A percentile compares a stretch with the other conserved stretches of the same genome.
Evolutionary conservation across 1,284 basidiomycete genomes (phyloP).

Genomic region (Mrakiaceae sp.): DNA sequence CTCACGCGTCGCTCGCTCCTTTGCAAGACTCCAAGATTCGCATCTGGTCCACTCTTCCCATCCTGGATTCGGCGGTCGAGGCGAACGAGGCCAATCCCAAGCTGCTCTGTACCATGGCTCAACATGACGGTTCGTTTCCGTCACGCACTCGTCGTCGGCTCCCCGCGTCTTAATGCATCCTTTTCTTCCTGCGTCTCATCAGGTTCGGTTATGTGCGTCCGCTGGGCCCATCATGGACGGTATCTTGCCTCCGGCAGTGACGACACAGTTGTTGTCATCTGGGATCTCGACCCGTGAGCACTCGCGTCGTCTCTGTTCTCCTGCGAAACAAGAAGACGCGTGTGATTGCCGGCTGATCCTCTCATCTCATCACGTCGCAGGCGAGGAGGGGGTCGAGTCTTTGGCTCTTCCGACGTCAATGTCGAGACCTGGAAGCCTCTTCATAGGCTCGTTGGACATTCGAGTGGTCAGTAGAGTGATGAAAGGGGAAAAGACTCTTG

Average conservation of each 20-base stretch:
- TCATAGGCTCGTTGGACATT: constrained; percentile 82
- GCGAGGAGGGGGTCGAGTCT: constrained; percentile 67
- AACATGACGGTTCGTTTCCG: constrained; percentile 59
- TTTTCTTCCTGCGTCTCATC: neutral
- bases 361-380: constrained; percentile 35
- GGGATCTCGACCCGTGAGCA: constrained; percentile 88
- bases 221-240: constrained; percentile 88
- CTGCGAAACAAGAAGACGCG: too few species aligned
- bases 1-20: neutral
- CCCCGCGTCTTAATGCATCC: neutral
- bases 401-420: constrained; percentile 85
- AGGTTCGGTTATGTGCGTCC: constrained; percentile 81
- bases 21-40: constrained; percentile 74
- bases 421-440: constrained; percentile 96
- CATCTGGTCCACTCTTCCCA: constrained; percentile 93
- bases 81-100: constrained; percentile 67
- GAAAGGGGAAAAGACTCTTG: too few species aligned
- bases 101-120: constrained; percentile 76
- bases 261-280: constrained; percentile 90
- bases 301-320: neutral
- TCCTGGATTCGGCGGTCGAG: constrained; percentile 63
- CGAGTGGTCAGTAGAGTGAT: constrained; percentile 52
- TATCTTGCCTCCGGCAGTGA: constrained; percentile 96
- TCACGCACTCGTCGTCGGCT: neutral
- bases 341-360: neutral